A percentile compares a stretch with the other conserved stretches of the same genome.
Evolutionary conservation across 2,329 filamentous ascomycete species (phyloP).

Genomic region (Penicillium glabrum): DNA sequence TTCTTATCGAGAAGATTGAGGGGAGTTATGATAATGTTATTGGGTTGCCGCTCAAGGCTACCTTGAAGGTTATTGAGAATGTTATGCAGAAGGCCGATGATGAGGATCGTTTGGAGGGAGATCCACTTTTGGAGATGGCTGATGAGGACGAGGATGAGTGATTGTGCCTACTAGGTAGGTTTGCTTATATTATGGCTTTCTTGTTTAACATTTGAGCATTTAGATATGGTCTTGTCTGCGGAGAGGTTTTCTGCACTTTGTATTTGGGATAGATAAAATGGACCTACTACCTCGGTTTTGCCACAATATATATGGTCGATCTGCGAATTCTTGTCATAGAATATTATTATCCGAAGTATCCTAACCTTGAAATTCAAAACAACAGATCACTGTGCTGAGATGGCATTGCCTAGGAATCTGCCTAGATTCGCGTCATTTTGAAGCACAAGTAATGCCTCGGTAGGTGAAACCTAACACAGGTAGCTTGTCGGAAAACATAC

Average conservation of each 20-base stretch:
- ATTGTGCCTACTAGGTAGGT: not conserved
- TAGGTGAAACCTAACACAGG: too few species aligned
- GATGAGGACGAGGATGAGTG: slow-evolving; percentile 23
- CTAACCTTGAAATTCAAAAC: too few species aligned
- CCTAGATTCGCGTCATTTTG: too few species aligned
- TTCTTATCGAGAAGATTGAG: slow-evolving; percentile 85
- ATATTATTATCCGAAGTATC: too few species aligned
- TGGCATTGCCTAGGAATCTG: too few species aligned
- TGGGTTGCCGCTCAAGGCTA: slow-evolving; percentile 77
- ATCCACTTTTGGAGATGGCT: slow-evolving; percentile 43
- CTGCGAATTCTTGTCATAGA: too few species aligned
- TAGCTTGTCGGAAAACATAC: too few species aligned
- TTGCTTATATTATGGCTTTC: not conserved
- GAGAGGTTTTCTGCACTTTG: slow-evolving; percentile 1
- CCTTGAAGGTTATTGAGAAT: slow-evolving; percentile 80
- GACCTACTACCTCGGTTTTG: not conserved
- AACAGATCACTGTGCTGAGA: too few species aligned
- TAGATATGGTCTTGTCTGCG: not conserved
- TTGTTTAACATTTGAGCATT: not conserved
- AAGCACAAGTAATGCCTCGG: too few species aligned
- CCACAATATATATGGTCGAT: not conserved
- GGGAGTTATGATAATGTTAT: slow-evolving; percentile 93
- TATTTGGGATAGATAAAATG: slow-evolving; percentile 15
- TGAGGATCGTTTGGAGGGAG: slow-evolving; percentile 54
- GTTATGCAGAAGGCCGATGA: slow-evolving; percentile 75